These are phyloP conservation scores for Talaromyces sp. DNA, from an alignment of 2,329 filamentous ascomycete genomes.

Conservation along the genomic window DNA sequence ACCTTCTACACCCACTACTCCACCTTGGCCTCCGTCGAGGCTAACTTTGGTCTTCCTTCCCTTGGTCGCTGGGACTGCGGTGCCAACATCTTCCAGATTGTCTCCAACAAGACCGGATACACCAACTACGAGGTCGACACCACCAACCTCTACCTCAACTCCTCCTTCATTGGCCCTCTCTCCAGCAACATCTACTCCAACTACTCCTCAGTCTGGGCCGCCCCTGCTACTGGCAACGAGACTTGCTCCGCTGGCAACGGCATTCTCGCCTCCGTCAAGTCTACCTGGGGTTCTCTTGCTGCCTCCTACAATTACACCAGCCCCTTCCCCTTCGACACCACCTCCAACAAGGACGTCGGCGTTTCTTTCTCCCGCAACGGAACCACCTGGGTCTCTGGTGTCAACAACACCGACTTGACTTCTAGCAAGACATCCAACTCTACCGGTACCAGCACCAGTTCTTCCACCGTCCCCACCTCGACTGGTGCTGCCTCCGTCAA, in stretches of 20 bases:
- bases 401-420: slow-evolving; percentile 16
- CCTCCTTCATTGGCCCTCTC: slow-evolving; percentile 51
- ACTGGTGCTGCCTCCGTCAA: slow-evolving; percentile 19
- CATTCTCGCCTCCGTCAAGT: slow-evolving; percentile 33
- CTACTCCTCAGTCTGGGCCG: slow-evolving; percentile 30
- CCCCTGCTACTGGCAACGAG: slow-evolving; percentile 26
- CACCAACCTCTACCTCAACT: slow-evolving; percentile 49
- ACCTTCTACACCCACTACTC: slow-evolving; percentile 73
- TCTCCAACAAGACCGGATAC: slow-evolving; percentile 61
- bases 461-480: slow-evolving; percentile 19
- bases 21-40: slow-evolving; percentile 61
- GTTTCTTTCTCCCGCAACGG: slow-evolving; percentile 22
- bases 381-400: slow-evolving; percentile 18
- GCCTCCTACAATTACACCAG: slow-evolving; percentile 36
- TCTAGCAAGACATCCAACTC: slow-evolving; percentile 18
- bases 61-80: slow-evolving; percentile 70
- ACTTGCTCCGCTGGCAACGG: slow-evolving; percentile 35
- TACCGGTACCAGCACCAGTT: slow-evolving; percentile 17
- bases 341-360: slow-evolving; percentile 27
- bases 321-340: slow-evolving; percentile 31
- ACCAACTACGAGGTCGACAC: slow-evolving; percentile 39
- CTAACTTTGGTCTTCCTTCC: slow-evolving; percentile 67
- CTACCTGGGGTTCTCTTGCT: slow-evolving; percentile 28
- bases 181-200: slow-evolving; percentile 28
- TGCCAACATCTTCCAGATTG: slow-evolving; percentile 63